Evolutionary conservation across 352 stramenopile species (phyloP).

Genomic region (Phytophthora palmivora): DNA sequence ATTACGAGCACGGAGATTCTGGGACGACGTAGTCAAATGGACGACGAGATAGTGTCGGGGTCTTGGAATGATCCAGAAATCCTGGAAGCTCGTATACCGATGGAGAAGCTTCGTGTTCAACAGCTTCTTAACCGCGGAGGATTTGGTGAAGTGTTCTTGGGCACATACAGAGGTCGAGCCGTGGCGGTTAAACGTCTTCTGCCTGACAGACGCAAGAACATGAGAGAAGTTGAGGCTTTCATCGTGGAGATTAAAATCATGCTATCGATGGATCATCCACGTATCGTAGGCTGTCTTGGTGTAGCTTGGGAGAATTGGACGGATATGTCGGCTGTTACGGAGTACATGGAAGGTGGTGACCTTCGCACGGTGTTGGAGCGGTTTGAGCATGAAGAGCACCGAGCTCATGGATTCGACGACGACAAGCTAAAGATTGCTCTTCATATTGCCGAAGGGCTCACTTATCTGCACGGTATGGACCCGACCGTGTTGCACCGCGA

Average conservation of each 20-base stretch:
- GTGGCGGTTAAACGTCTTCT: conserved; percentile 64
- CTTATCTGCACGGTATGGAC: conserved; percentile 50
- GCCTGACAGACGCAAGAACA: conserved; percentile 50
- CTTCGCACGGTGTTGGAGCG: conserved; percentile 43
- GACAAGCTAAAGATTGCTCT: conserved; percentile 54
- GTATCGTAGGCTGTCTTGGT: conserved; percentile 51
- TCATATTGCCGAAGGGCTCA: conserved; percentile 43
- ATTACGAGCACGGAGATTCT: conserved; percentile 35
- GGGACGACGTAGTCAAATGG: conserved; percentile 33
- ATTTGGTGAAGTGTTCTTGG: conserved; percentile 53
- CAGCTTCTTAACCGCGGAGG: conserved; percentile 52
- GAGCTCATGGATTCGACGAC: conserved; percentile 35
- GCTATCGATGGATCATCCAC: conserved; percentile 45
- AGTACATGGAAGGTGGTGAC: conserved; percentile 59
- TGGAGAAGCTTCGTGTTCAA: conserved; percentile 44
- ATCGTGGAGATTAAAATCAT: conserved; percentile 53
- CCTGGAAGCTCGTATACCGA: conserved; percentile 42
- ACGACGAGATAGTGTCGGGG: conserved; percentile 15
- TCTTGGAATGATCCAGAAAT: conserved; percentile 43
- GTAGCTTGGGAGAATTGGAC: conserved; percentile 50
- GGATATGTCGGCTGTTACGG: conserved; percentile 44
- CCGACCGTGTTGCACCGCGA: conserved; percentile 45
- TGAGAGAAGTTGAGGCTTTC: conserved; percentile 54
- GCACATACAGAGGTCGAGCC: conserved; percentile 41
- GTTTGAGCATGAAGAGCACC: conserved; percentile 43